A percentile compares a stretch with the other conserved stretches of the same genome.
These are phyloP conservation scores for Globisporangium apiculatum DNA, from an alignment of 352 stramenopile species.

Conservation along the genomic window DNA sequence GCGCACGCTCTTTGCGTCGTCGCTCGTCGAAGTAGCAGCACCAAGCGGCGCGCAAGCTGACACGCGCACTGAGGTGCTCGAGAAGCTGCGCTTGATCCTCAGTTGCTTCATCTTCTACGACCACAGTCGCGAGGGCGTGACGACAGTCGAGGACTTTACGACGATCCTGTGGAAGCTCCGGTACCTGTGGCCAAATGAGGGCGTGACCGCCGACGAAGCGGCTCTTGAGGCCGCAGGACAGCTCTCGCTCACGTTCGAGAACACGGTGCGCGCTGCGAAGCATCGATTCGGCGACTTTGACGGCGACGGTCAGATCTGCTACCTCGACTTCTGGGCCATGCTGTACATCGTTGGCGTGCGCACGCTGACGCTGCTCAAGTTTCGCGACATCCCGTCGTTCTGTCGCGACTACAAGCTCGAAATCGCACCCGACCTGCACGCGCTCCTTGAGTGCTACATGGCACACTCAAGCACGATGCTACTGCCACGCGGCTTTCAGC, in stretches of 20 bases:
- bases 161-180: conserved; percentile 40
- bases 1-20: conserved; percentile 36
- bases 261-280: conserved; percentile 32
- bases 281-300: conserved; percentile 46
- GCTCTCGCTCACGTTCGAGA: conserved; percentile 44
- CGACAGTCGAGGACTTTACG: conserved; percentile 42
- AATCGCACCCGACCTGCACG: conserved; percentile 35
- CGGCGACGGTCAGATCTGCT: conserved; percentile 58
- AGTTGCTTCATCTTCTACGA: conserved; percentile 76
- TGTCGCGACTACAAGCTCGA: conserved; percentile 77
- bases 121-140: conserved; percentile 44
- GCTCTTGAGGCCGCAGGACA: conserved; percentile 13
- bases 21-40: conserved; percentile 3
- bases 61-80: conserved; percentile 16
- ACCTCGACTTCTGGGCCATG: conserved; percentile 82
- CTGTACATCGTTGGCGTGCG: conserved; percentile 69
- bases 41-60: neutral
- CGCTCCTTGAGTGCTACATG: conserved; percentile 52
- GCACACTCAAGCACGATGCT: conserved; percentile 44
- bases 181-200: conserved; percentile 59
- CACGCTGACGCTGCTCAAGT: conserved; percentile 41
- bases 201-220: conserved; percentile 29
- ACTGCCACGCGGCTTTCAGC: conserved; percentile 47
- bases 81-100: conserved; percentile 54
- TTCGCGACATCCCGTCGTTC: conserved; percentile 65